Conservation (phyloP, 306 rosid genomes). For the Luffa aegyptiaca region DNA sequence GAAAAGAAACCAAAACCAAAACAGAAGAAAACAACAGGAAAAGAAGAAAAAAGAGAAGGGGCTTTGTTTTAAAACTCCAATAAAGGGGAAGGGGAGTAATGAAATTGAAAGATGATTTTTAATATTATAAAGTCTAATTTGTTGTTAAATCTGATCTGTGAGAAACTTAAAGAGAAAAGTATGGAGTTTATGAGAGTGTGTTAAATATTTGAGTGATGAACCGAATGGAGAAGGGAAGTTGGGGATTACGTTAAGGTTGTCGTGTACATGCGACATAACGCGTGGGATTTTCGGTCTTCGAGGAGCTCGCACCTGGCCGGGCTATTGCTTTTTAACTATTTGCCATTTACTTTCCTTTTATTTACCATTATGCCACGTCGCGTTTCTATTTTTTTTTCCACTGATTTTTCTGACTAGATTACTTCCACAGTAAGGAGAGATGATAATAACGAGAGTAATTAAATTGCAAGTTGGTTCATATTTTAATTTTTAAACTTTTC, state of each 20-base stretch:
- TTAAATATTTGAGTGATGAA: not conserved
- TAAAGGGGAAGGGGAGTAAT: not conserved
- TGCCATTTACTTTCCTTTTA: not conserved
- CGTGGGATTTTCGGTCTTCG: constrained; percentile 12
- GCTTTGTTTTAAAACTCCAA: not conserved
- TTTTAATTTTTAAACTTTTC: not conserved
- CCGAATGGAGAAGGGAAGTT: not conserved
- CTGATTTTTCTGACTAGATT: not conserved
- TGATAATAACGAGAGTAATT: not conserved
- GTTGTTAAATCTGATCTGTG: not conserved
- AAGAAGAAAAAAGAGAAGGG: not conserved
- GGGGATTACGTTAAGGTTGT: constrained; percentile 8
- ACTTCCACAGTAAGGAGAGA: not conserved
- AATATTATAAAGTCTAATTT: not conserved
- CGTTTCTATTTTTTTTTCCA: too few species aligned
- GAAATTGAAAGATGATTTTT: not conserved
- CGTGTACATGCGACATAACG: constrained; percentile 8
- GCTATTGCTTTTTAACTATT: not conserved
- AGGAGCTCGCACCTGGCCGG: constrained; percentile 6
- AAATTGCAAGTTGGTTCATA: not conserved
- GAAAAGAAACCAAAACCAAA: not conserved
- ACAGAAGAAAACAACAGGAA: not conserved
- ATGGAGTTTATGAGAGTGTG: not conserved
- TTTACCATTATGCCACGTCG: not conserved
- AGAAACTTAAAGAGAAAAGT: too few species aligned